Conservation (phyloP, 371 early-diverging fungal genomes). For the Fennellomyces sp. region DNA sequence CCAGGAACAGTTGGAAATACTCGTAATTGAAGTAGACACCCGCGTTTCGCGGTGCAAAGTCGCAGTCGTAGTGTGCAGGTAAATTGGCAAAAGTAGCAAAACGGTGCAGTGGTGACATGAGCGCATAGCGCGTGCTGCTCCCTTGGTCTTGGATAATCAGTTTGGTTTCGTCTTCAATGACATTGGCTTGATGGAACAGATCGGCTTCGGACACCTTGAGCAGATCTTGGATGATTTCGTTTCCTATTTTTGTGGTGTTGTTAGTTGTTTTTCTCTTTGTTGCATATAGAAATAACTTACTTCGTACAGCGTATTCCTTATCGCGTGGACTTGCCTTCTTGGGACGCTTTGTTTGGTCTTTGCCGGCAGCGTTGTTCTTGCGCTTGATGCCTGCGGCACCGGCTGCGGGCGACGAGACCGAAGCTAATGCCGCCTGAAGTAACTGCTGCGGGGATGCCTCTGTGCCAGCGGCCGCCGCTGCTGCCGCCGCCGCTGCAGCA, state of each 20-base stretch:
- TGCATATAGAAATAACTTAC: constrained; percentile 20
- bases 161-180: constrained; percentile 42
- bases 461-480: constrained; percentile 23
- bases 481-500: constrained; percentile 12
- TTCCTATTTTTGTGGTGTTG: constrained; percentile 19
- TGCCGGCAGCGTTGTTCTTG: constrained; percentile 6
- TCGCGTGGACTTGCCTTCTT: constrained; percentile 45
- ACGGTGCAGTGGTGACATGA: constrained; percentile 38
- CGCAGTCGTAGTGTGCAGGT: constrained; percentile 51
- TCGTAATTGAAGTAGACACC: constrained; percentile 55
- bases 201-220: constrained; percentile 47
- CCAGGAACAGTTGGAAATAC: constrained; percentile 48
- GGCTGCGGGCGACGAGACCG: constrained; percentile 25
- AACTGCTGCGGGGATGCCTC: constrained; percentile 44
- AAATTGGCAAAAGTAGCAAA: constrained; percentile 51
- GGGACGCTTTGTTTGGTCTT: constrained; percentile 14
- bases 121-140: constrained; percentile 38
- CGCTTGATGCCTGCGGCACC: constrained; percentile 16
- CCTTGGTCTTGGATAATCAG: too few relatives aligned
- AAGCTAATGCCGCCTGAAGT: constrained; percentile 47
- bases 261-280: background rate
- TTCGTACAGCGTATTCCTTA: constrained; percentile 46
- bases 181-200: constrained; percentile 45
- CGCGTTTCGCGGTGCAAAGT: constrained; percentile 54
- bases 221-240: constrained; percentile 45